A percentile compares a stretch with the other conserved stretches of the same genome.
phyloP scores from a whole-genome alignment of 1,284 basidiomycete genomes.

The Cryptococcus floricola region DNA sequence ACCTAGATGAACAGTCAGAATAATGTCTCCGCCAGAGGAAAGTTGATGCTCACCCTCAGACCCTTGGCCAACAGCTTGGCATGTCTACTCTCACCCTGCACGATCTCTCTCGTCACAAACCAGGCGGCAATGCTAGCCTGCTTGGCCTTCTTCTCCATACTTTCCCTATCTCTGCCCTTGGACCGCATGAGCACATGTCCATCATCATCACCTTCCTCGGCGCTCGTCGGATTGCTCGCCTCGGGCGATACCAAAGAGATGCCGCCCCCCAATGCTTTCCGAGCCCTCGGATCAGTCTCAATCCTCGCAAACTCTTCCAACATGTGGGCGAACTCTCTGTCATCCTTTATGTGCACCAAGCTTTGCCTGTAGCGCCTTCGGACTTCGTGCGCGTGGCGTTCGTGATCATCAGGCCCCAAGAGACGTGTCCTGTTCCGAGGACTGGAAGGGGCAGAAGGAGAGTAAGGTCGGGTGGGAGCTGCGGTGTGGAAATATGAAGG shows the following conservation, averaged over 20 bases:
- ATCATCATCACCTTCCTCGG: not conserved
- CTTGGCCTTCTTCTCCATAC: conserved; percentile 5
- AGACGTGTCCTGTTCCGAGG: not conserved
- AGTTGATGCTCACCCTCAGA: conserved; percentile 20
- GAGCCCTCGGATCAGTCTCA: conserved; percentile 8
- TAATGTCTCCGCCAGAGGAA: not conserved
- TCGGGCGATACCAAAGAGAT: conserved; percentile 1
- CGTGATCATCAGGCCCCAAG: conserved; percentile 1
- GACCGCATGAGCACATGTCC: not conserved
- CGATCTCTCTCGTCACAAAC: conserved; percentile 35
- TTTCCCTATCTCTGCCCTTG: conserved; percentile 1
- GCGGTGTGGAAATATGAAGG: not conserved
- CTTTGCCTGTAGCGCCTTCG: conserved; percentile 22
- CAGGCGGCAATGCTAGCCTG: conserved; percentile 23
- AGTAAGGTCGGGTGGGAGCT: not conserved
- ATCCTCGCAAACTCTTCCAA: conserved; percentile 19
- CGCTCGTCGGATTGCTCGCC: not conserved
- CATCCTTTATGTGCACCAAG: conserved; percentile 31
- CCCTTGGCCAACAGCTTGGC: conserved; percentile 26
- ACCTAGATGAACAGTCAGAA: conserved; percentile 1
- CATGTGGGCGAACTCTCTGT: conserved; percentile 25
- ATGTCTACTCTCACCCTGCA: conserved; percentile 31
- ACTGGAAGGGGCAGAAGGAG: not conserved
- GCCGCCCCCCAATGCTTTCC: conserved; percentile 5
- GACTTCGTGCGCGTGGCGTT: conserved; percentile 8